Evolutionary conservation across 352 stramenopile species (phyloP).

Genomic region (Thraustochytrium striatum): DNA sequence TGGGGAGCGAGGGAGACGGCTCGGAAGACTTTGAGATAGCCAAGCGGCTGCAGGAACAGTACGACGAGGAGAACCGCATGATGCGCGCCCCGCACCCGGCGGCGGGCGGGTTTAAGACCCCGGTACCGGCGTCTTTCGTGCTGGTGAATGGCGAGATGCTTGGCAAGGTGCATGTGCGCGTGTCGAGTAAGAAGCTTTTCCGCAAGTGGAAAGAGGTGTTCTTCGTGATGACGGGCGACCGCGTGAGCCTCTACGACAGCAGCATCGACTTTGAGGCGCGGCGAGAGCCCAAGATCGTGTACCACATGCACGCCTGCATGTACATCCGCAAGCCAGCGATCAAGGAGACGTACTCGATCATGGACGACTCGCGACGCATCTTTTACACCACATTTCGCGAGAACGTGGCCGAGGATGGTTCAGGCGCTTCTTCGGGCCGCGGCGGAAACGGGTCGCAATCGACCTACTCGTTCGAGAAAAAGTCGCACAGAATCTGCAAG

Average conservation of each 20-base stretch:
- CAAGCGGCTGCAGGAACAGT: not conserved
- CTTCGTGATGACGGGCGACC: not conserved
- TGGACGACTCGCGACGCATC: conserved; percentile 1
- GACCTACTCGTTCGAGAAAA: not conserved
- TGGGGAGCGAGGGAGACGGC: conserved; percentile 28
- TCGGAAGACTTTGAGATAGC: not conserved
- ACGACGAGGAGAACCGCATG: not conserved
- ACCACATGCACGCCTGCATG: conserved; percentile 13
- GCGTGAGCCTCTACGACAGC: conserved; percentile 9
- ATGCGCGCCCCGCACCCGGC: not conserved
- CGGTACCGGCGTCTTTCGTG: not conserved
- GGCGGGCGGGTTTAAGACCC: conserved; percentile 15
- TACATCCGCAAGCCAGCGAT: conserved; percentile 1
- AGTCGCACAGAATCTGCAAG: conserved; percentile 8
- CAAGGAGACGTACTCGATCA: conserved; percentile 14
- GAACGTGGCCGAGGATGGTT: conserved; percentile 16
- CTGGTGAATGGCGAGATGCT: conserved; percentile 2
- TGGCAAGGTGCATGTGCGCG: conserved; percentile 25
- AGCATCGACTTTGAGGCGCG: conserved; percentile 18
- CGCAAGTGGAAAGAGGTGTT: conserved; percentile 44
- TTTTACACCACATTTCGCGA: conserved; percentile 34
- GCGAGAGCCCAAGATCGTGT: not conserved
- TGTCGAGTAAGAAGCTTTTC: conserved; percentile 41
- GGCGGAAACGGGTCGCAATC: not conserved
- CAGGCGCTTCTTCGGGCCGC: too few species aligned